Percentiles rank a stretch among this genome's conserved stretches.
phyloP scores from a whole-genome alignment of 306 rosid genomes.

The Oemleria cerasiformis region DNA sequence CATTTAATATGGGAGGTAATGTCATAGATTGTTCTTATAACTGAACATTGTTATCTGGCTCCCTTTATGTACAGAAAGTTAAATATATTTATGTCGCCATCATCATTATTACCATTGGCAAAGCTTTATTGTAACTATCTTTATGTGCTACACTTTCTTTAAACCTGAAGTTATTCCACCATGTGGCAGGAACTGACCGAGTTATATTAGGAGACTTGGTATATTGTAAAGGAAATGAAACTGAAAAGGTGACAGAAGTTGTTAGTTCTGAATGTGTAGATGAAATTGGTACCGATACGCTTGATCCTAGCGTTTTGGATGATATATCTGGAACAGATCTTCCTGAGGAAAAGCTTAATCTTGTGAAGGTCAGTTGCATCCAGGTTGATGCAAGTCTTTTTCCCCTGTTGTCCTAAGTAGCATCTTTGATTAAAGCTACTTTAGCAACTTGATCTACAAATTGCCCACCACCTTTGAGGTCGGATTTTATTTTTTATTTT shows the following conservation, averaged over 20 bases:
- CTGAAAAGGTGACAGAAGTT: conserved; percentile 36
- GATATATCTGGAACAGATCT: conserved; percentile 45
- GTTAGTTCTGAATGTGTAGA: conserved; percentile 45
- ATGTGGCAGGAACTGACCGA: conserved; percentile 61
- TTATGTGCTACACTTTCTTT: neutral
- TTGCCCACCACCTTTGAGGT: neutral
- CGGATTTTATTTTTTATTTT: neutral
- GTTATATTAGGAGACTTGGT: conserved; percentile 88
- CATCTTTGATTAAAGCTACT: neutral
- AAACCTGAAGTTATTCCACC: conserved; percentile 14
- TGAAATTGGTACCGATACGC: conserved; percentile 32
- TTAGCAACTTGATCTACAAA: neutral
- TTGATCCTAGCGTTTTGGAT: conserved; percentile 46
- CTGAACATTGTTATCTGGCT: conserved; percentile 3
- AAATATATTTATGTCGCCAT: conserved; percentile 6
- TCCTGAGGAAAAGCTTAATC: conserved; percentile 41
- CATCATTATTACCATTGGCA: conserved; percentile 13
- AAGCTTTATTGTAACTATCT: conserved; percentile 6
- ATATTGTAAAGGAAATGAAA: conserved; percentile 54
- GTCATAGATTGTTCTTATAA: neutral
- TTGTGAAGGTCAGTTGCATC: conserved; percentile 58
- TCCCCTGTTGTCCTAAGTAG: neutral
- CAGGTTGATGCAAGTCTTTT: neutral
- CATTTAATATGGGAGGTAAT: neutral
- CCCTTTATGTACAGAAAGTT: neutral